Evolutionary conservation across 176 grass and related monocot species (phyloP), one percentile per base, ranked within the genome.

Genomic region (Oryza australiensis): DNA sequence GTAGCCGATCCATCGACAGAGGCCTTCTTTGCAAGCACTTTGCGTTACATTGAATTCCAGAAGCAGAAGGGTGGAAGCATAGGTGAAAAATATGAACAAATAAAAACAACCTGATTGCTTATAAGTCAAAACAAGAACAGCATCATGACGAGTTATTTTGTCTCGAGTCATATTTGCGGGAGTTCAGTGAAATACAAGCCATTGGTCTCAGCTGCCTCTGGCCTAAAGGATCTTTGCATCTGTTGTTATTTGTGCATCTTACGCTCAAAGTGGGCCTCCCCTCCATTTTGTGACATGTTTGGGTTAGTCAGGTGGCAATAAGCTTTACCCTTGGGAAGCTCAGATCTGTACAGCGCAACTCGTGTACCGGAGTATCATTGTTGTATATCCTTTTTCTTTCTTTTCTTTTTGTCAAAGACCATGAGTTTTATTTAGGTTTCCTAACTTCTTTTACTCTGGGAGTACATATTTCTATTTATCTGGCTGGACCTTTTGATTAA

Each of bases 11-110:
- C 89, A 76, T 88, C 87, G 7, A 72, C 93, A 15, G 89, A 94
- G 43, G 91, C 96, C 32, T 99, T 99, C 91, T 94, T 99, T 80
- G 89, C 93, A 30, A 95, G 96, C 84, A 99, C 96, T 68, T 85
- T 95, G 23, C 82, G 91, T 53, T 95, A 95, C 42, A 93, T 99
- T 72, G 89, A 95, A 70, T 95, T 95, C 86, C 93, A 99, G 74
- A 99, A 95, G 73, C 96, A 99, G 80, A 99, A 99, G 87, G 93
- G 93, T 14, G 96, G 96, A 26, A 87, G 72, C 66, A 88, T 94
- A 59, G 89, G 96, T 1, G 93, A 99, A 82, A 99, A 92, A 68
- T 95, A 95, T 67, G 96, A 99, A 30, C 89, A 92, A 53, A 99
- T 94, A 83, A 99, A 95, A 84, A 67, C 85, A 64, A 45, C 55